Percentiles rank a stretch among this genome's conserved stretches.
Evolutionary conservation across 2,329 filamentous ascomycete species (phyloP).

Genomic region (Colletotrichum graminicola): DNA sequence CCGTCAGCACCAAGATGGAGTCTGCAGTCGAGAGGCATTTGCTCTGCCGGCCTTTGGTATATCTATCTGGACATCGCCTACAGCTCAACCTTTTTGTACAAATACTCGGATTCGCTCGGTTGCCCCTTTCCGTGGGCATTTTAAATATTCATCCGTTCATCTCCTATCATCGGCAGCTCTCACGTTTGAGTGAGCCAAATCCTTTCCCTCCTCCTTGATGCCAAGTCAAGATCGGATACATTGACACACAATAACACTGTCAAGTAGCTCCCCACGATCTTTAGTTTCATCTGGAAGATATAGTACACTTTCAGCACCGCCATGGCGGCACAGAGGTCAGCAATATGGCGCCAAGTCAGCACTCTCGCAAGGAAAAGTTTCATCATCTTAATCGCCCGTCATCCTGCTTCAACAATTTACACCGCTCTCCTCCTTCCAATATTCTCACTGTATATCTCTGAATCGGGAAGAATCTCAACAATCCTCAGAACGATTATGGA

Average conservation of each 20-base stretch:
- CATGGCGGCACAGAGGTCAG: conserved; percentile 26
- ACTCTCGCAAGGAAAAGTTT: conserved; percentile 74
- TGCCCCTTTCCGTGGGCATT: not conserved
- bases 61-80: not conserved
- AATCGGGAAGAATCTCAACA: conserved; percentile 85
- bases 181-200: not conserved
- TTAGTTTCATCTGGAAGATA: not conserved
- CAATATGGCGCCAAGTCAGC: conserved; percentile 62
- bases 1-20: not conserved
- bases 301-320: not conserved
- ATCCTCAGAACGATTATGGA: conserved; percentile 81
- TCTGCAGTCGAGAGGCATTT: not conserved
- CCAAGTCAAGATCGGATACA: too few species aligned
- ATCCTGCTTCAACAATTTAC: conserved; percentile 63
- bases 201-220: not conserved
- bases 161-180: not conserved
- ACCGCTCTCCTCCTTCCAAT: conserved; percentile 72
- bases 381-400: conserved; percentile 67
- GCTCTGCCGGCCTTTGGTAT: not conserved
- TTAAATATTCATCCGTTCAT: not conserved
- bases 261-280: too few species aligned
- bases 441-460: conserved; percentile 69
- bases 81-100: not conserved
- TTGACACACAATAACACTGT: not conserved
- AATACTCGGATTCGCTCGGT: not conserved